These are phyloP conservation scores for Cordyceps farinosa DNA, from an alignment of 2,329 filamentous ascomycete genomes.

Conservation along the genomic window DNA sequence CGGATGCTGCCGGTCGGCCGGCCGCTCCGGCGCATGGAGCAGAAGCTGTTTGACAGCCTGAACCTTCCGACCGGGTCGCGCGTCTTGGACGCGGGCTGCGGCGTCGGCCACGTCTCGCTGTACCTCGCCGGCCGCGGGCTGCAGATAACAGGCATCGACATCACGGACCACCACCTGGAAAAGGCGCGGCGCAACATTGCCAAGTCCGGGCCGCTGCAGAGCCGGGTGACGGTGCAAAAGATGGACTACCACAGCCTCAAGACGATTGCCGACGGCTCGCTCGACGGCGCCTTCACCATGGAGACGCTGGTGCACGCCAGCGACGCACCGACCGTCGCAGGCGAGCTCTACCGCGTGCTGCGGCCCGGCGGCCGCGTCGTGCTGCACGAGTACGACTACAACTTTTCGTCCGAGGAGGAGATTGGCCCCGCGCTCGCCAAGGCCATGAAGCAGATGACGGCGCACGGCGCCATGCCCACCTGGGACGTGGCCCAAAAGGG, in stretches of 20 bases:
- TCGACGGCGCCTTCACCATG: constrained; percentile 54
- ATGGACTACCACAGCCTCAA: constrained; percentile 52
- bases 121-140: constrained; percentile 42
- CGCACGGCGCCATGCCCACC: constrained; percentile 44
- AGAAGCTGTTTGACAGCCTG: constrained; percentile 40
- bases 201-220: constrained; percentile 30
- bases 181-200: constrained; percentile 41
- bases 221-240: constrained; percentile 35
- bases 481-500: constrained; percentile 37
- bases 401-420: constrained; percentile 25
- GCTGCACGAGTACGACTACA: constrained; percentile 47
- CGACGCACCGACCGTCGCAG: constrained; percentile 40
- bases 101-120: constrained; percentile 47
- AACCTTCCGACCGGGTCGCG: constrained; percentile 35
- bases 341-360: constrained; percentile 45
- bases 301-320: constrained; percentile 54
- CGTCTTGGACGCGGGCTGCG: constrained; percentile 52
- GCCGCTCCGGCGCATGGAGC: constrained; percentile 47
- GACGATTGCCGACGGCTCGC: constrained; percentile 32
- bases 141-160: constrained; percentile 45
- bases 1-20: constrained; percentile 46
- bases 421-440: constrained; percentile 27
- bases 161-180: constrained; percentile 44
- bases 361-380: constrained; percentile 45
- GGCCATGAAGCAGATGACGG: constrained; percentile 37